These are phyloP conservation scores for Leishmania martiniquensis DNA, from an alignment of 208 protist genomes.

Conservation along the genomic window DNA sequence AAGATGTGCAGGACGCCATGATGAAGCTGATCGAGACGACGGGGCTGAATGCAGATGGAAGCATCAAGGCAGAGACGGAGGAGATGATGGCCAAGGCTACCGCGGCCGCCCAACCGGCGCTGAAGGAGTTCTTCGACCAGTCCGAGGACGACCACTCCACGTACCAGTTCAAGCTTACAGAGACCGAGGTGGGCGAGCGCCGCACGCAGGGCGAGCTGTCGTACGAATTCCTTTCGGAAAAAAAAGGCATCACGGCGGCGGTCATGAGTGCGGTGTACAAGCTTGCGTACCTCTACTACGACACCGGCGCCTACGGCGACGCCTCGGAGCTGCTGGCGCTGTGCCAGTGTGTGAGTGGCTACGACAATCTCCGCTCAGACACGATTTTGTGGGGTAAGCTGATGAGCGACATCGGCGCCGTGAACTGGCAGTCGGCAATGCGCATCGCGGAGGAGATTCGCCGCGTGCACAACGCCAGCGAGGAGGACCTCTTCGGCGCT, in stretches of 20 bases:
- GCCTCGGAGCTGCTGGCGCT: constrained; percentile 83
- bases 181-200: constrained; percentile 72
- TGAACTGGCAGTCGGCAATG: constrained; percentile 86
- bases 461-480: constrained; percentile 67
- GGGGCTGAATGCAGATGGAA: constrained; percentile 65
- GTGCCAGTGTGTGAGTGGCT: constrained; percentile 82
- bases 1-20: constrained; percentile 77
- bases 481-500: constrained; percentile 68
- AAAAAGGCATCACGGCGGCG: constrained; percentile 65
- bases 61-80: constrained; percentile 77
- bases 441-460: constrained; percentile 75
- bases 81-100: constrained; percentile 59
- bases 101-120: constrained; percentile 56
- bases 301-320: constrained; percentile 82
- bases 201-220: constrained; percentile 79
- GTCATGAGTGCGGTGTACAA: constrained; percentile 80
- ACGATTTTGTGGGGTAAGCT: constrained; percentile 88
- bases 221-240: constrained; percentile 63
- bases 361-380: constrained; percentile 62
- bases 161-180: constrained; percentile 82
- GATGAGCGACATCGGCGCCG: constrained; percentile 81
- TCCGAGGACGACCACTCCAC: constrained; percentile 61
- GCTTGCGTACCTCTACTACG: constrained; percentile 86
- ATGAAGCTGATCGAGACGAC: constrained; percentile 68
- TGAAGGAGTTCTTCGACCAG: constrained; percentile 81